Percentiles rank a stretch among this genome's conserved stretches.
These are phyloP conservation scores for Thraustotheca clavata DNA, from an alignment of 352 stramenopile species.

Conservation along the genomic window DNA sequence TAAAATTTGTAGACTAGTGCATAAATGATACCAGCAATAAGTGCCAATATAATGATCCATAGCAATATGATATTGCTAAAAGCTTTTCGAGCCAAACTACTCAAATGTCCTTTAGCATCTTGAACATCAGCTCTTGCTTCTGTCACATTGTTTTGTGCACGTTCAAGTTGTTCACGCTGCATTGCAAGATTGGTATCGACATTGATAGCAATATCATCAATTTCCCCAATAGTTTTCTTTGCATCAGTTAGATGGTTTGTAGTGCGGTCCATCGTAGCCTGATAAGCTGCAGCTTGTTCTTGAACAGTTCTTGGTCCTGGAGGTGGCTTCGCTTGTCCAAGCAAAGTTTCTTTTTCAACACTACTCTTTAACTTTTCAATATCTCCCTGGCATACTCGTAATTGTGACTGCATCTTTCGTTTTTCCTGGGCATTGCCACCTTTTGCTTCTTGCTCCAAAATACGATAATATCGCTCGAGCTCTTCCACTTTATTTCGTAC, in stretches of 20 bases:
- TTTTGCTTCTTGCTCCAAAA: slow-evolving; percentile 70
- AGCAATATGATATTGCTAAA: slow-evolving; percentile 60
- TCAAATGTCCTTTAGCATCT: slow-evolving; percentile 54
- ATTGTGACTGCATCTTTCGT: slow-evolving; percentile 69
- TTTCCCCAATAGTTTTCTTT: slow-evolving; percentile 52
- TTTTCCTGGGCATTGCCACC: slow-evolving; percentile 67
- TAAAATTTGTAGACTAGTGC: slow-evolving; percentile 36
- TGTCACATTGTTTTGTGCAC: slow-evolving; percentile 66
- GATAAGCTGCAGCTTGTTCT: slow-evolving; percentile 33
- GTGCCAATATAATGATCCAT: slow-evolving; percentile 69
- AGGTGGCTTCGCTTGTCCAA: slow-evolving; percentile 49
- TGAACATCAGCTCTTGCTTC: slow-evolving; percentile 54
- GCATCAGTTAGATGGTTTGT: slow-evolving; percentile 60
- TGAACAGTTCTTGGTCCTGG: slow-evolving; percentile 26
- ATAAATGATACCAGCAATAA: slow-evolving; percentile 52
- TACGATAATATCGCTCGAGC: slow-evolving; percentile 42
- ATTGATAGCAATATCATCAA: slow-evolving; percentile 54
- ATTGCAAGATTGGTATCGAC: slow-evolving; percentile 51
- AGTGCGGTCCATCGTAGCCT: slow-evolving; percentile 59
- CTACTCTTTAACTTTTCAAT: slow-evolving; percentile 78
- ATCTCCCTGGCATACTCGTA: slow-evolving; percentile 71
- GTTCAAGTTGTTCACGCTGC: slow-evolving; percentile 68
- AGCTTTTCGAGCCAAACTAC: slow-evolving; percentile 75
- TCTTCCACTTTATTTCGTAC: not conserved
- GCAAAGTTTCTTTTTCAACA: slow-evolving; percentile 62